Evolutionary conservation across 768 basidiomycete genomes (phyloP).

Genomic region (Phylloporus arenicola): DNA sequence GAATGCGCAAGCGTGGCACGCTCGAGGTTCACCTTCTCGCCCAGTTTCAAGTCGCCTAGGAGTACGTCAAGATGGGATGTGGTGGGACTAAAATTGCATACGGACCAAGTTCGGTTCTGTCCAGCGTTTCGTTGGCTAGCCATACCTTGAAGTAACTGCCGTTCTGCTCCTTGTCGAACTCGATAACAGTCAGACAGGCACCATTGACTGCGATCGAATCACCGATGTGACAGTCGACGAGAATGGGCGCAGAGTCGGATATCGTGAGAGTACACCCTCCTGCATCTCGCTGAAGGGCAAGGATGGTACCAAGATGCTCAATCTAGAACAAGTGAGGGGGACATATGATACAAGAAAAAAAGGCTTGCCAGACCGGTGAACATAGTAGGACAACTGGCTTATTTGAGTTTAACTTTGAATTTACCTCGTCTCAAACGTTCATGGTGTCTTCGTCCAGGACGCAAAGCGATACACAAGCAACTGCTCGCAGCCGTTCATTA

Average conservation of each 20-base stretch:
- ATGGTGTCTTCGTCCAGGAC: slow-evolving; percentile 13
- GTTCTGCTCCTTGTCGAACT: slow-evolving; percentile 56
- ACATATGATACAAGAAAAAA: background rate
- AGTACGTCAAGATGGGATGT: slow-evolving; percentile 2
- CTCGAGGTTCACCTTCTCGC: slow-evolving; percentile 86
- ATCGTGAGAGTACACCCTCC: slow-evolving; percentile 84
- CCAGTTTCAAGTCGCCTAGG: slow-evolving; percentile 70
- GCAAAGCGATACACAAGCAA: slow-evolving; percentile 1
- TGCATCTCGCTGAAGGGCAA: slow-evolving; percentile 53
- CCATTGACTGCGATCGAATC: slow-evolving; percentile 93
- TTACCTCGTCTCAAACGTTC: background rate
- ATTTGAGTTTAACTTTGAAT: background rate
- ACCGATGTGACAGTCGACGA: slow-evolving; percentile 86
- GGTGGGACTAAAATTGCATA: background rate
- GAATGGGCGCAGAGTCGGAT: slow-evolving; percentile 60
- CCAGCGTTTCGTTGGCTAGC: slow-evolving; percentile 92
- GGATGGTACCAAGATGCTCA: slow-evolving; percentile 81
- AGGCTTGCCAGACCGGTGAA: slow-evolving; percentile 72
- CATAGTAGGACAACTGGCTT: slow-evolving; percentile 36
- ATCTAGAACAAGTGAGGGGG: slow-evolving; percentile 46
- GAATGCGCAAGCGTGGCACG: slow-evolving; percentile 90
- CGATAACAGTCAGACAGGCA: slow-evolving; percentile 85
- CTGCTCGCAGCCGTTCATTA: slow-evolving; percentile 22
- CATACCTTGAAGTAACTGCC: slow-evolving; percentile 91
- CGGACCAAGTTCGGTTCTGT: slow-evolving; percentile 83